Evolutionary conservation across 2,329 filamentous ascomycete genomes (phyloP).

Genomic region (Rachicladosporium sp.): DNA sequence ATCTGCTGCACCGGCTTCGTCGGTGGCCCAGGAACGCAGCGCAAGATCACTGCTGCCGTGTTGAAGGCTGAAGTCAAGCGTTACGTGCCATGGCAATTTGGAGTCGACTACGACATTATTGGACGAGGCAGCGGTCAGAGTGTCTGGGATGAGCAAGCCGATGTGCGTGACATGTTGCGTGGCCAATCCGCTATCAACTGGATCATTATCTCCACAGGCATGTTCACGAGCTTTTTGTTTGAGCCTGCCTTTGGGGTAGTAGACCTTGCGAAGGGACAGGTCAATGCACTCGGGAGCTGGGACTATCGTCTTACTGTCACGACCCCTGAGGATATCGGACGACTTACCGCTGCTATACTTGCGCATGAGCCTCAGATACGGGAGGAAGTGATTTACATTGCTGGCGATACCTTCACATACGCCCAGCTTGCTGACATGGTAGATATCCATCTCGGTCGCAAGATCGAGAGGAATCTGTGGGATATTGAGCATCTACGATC

Average conservation of each 20-base stretch:
- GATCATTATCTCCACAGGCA: constrained; percentile 55
- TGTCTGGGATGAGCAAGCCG: constrained; percentile 56
- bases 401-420: constrained; percentile 53
- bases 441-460: constrained; percentile 29
- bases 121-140: constrained; percentile 48
- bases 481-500: constrained; percentile 31
- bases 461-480: constrained; percentile 41
- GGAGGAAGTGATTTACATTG: constrained; percentile 42
- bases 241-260: constrained; percentile 51
- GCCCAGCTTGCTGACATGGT: constrained; percentile 37
- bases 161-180: constrained; percentile 43
- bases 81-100: constrained; percentile 63
- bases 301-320: constrained; percentile 52
- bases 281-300: constrained; percentile 46
- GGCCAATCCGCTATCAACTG: constrained; percentile 28
- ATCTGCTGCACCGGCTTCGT: constrained; percentile 52
- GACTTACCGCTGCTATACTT: constrained; percentile 45
- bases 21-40: constrained; percentile 41
- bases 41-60: constrained; percentile 41
- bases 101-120: constrained; percentile 57
- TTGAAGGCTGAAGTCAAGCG: constrained; percentile 37
- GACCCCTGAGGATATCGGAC: constrained; percentile 51
- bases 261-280: constrained; percentile 25
- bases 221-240: constrained; percentile 62
- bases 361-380: constrained; percentile 13